phyloP scores from a whole-genome alignment of 1,139 yeast species.

The Suhomyces coccinellae region DNA sequence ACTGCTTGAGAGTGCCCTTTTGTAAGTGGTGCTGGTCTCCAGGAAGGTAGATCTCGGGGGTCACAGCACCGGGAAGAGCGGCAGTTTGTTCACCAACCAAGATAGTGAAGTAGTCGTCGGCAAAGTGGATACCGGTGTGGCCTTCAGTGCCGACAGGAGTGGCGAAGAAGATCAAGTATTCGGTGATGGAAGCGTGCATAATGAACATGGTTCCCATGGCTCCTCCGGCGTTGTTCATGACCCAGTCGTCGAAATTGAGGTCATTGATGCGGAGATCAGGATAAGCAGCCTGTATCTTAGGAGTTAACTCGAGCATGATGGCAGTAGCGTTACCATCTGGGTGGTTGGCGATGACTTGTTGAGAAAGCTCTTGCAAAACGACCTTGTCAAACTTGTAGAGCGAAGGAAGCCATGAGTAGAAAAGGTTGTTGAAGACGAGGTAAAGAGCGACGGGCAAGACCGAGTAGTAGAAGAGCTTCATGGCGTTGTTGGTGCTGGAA shows the following conservation, averaged over 20 bases:
- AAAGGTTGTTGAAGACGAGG: slow-evolving; percentile 43
- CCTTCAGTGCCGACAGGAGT: slow-evolving; percentile 84
- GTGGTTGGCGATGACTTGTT: slow-evolving; percentile 52
- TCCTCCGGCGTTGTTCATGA: slow-evolving; percentile 96
- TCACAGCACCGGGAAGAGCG: slow-evolving; percentile 59
- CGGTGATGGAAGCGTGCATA: slow-evolving; percentile 92
- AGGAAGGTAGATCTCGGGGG: slow-evolving; percentile 68
- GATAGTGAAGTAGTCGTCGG: slow-evolving; percentile 94
- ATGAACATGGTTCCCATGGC: slow-evolving; percentile 98
- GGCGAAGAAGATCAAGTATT: slow-evolving; percentile 56
- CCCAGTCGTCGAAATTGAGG: slow-evolving; percentile 80
- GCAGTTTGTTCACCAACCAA: slow-evolving; percentile 78
- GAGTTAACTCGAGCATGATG: slow-evolving; percentile 60
- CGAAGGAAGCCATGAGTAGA: slow-evolving; percentile 66
- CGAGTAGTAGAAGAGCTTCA: slow-evolving; percentile 18
- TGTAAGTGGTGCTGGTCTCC: slow-evolving; percentile 80
- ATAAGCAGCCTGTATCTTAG: slow-evolving; percentile 59
- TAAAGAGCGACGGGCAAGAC: slow-evolving; percentile 28
- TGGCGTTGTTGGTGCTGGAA: slow-evolving; percentile 1
- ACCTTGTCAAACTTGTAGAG: slow-evolving; percentile 59
- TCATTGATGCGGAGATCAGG: slow-evolving; percentile 60
- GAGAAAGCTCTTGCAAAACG: slow-evolving; percentile 48
- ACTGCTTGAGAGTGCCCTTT: slow-evolving; percentile 79
- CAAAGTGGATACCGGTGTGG: slow-evolving; percentile 92
- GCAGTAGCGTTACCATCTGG: slow-evolving; percentile 63